Evolutionary conservation across 768 basidiomycete genomes (phyloP).

Genomic region (Myochromella boudieri): DNA sequence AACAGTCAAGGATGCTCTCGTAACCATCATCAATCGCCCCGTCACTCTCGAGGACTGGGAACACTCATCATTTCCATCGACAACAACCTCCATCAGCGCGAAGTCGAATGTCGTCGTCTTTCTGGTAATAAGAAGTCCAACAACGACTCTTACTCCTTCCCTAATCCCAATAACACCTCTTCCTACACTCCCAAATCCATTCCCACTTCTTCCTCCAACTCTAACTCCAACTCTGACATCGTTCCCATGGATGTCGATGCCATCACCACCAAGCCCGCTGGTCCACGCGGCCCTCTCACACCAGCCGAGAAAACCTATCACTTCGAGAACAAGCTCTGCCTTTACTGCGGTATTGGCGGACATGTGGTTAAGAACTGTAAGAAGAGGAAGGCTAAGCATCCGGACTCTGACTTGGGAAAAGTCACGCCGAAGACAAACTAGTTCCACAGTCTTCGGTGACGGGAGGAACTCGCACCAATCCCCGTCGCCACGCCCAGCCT

Average conservation of each 20-base stretch:
- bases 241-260: conserved; percentile 34
- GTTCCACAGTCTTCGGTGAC: conserved; percentile 31
- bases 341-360: conserved; percentile 32
- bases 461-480: too few relatives aligned
- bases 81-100: conserved; percentile 21
- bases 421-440: conserved; percentile 5
- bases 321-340: conserved; percentile 26
- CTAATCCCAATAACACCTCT: background rate
- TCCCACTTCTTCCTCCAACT: conserved; percentile 1
- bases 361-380: conserved; percentile 29
- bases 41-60: conserved; percentile 19
- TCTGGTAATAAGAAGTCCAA: conserved; percentile 12
- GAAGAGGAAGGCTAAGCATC: conserved; percentile 15
- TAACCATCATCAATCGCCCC: conserved; percentile 15
- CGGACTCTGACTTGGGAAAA: too few relatives aligned
- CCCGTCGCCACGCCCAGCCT: conserved; percentile 16
- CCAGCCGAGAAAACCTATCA: conserved; percentile 24
- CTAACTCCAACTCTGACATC: conserved; percentile 16
- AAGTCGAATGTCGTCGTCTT: conserved; percentile 14
- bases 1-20: conserved; percentile 25
- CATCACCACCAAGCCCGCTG: conserved; percentile 7
- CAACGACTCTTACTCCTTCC: too few relatives aligned
- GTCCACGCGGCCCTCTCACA: conserved; percentile 25
- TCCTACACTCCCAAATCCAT: background rate
- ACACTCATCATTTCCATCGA: conserved; percentile 22